Conservation (phyloP, 495 filamentous ascomycete species). For the Aspergillus mulundensis region DNA sequence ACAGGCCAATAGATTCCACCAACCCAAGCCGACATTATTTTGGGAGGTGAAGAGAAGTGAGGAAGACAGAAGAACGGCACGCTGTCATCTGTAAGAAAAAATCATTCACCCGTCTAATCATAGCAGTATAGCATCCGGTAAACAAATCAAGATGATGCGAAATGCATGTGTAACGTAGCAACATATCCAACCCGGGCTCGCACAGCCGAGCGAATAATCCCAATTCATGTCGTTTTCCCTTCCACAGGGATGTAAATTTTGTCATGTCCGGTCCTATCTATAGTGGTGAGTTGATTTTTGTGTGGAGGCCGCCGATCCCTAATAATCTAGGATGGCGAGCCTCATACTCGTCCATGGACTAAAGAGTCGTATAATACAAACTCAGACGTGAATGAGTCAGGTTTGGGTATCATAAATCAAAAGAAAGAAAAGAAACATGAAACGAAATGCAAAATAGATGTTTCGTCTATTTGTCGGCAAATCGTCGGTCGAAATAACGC, state of each 20-base stretch:
- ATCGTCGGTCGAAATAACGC: slow-evolving; percentile 76
- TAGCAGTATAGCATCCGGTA: slow-evolving; percentile 1
- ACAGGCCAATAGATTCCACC: not conserved
- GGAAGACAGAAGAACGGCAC: slow-evolving; percentile 4
- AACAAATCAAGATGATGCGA: not conserved
- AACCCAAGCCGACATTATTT: not conserved
- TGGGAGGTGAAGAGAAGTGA: not conserved
- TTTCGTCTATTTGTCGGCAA: slow-evolving; percentile 44
- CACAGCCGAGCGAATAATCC: not conserved
- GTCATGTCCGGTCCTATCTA: not conserved
- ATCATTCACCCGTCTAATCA: slow-evolving; percentile 18
- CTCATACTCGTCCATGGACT: not conserved
- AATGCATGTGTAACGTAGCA: slow-evolving; percentile 1
- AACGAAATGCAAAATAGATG: not conserved
- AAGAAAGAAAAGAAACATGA: slow-evolving; percentile 10
- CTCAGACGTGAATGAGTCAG: slow-evolving; percentile 34
- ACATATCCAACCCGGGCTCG: not conserved
- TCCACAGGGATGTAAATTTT: not conserved
- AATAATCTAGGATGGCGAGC: not conserved
- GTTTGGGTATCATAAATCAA: slow-evolving; percentile 40
- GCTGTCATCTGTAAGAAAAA: no score
- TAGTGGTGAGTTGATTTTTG: not conserved
- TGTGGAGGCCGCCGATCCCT: not conserved
- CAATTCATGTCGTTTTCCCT: not conserved
- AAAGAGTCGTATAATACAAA: slow-evolving; percentile 26